phyloP scores from a whole-genome alignment of 345 rosid species.

The Clarkia xantiana region DNA sequence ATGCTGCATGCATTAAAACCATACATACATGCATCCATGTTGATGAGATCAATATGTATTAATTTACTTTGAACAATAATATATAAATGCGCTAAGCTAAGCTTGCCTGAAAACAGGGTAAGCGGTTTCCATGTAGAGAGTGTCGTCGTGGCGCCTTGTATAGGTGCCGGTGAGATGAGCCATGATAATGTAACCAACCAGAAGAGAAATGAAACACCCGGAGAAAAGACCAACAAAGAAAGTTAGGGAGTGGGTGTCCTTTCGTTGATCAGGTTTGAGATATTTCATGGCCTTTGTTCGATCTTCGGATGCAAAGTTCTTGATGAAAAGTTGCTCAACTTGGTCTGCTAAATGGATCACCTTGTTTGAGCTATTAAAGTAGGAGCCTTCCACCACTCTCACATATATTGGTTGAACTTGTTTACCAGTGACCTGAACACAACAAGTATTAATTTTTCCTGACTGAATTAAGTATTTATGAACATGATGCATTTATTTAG shows the following conservation, averaged over 20 bases:
- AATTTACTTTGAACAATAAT: too few relatives aligned
- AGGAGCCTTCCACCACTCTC: conserved; percentile 87
- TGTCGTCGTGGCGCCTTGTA: conserved; percentile 37
- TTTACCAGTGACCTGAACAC: conserved; percentile 61
- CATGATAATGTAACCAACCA: conserved; percentile 73
- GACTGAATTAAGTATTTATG: not conserved
- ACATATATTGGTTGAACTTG: conserved; percentile 82
- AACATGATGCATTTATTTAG: not conserved
- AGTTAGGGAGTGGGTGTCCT: conserved; percentile 76
- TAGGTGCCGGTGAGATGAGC: conserved; percentile 87
- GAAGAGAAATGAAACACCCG: conserved; percentile 81
- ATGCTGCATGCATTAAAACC: conserved; percentile 72
- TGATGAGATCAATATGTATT: too few relatives aligned
- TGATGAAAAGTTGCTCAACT: conserved; percentile 73
- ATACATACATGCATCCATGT: not conserved
- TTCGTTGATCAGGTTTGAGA: conserved; percentile 66
- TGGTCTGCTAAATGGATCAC: conserved; percentile 68
- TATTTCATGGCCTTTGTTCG: conserved; percentile 80
- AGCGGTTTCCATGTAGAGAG: conserved; percentile 88
- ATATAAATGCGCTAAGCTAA: not conserved
- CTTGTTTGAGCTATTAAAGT: conserved; percentile 89
- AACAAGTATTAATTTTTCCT: conserved; percentile 1
- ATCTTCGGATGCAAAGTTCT: conserved; percentile 75
- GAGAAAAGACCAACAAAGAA: conserved; percentile 94
- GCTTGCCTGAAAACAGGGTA: conserved; percentile 93